phyloP scores from a whole-genome alignment of 177 flowering plant species.

The Telopea speciosissima region DNA sequence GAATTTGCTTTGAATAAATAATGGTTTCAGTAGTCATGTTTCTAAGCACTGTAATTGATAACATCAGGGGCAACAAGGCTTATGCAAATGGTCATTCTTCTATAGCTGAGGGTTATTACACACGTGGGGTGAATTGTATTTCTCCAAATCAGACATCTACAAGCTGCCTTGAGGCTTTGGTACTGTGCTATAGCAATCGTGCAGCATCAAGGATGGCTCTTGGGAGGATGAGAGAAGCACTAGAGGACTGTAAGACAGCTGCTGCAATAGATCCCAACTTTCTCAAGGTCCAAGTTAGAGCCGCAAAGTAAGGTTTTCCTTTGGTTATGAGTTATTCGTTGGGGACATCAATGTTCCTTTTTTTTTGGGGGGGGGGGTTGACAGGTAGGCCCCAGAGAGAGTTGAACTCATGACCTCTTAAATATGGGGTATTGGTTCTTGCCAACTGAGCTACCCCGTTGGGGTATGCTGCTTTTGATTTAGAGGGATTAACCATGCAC shows the following conservation, averaged over 20 bases:
- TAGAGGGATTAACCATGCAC: too few species aligned
- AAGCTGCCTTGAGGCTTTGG: conserved; percentile 58
- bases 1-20: neutral
- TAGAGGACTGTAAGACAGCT: conserved; percentile 70
- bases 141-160: conserved; percentile 46
- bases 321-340: neutral
- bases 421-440: too few species aligned
- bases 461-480: too few species aligned
- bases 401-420: too few species aligned
- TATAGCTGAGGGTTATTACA: conserved; percentile 80
- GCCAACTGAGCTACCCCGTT: too few species aligned
- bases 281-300: conserved; percentile 69
- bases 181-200: conserved; percentile 93
- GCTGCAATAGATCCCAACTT: conserved; percentile 61
- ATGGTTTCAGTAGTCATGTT: conserved; percentile 5
- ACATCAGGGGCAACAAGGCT: conserved; percentile 84
- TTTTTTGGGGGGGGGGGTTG: too few species aligned
- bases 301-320: conserved; percentile 72
- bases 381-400: too few species aligned
- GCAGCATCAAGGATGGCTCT: conserved; percentile 81
- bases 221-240: conserved; percentile 80
- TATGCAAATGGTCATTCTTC: conserved; percentile 57
- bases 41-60: conserved; percentile 10
- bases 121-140: conserved; percentile 64
- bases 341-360: too few species aligned